Conservation (phyloP, 1,139 yeast genomes). For the Yamadazyma buinensis region DNA sequence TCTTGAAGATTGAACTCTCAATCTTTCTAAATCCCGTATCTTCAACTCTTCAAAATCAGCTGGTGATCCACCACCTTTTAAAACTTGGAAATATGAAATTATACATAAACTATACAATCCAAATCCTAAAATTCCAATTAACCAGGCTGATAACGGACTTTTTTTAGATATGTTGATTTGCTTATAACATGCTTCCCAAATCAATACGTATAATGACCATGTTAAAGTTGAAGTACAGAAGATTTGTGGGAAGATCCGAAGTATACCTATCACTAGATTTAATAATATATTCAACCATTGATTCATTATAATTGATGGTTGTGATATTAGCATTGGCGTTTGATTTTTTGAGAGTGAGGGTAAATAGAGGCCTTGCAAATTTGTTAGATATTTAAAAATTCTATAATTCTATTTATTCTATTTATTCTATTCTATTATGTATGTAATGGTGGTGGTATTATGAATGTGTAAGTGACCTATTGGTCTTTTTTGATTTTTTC, state of each 20-base stretch:
- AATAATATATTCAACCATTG: slow-evolving; percentile 15
- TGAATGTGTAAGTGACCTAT: no score
- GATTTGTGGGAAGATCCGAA: slow-evolving; percentile 49
- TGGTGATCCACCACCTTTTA: slow-evolving; percentile 70
- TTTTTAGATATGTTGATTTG: slow-evolving; percentile 14
- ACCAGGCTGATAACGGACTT: slow-evolving; percentile 10
- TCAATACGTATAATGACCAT: slow-evolving; percentile 56
- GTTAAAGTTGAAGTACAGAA: slow-evolving; percentile 47
- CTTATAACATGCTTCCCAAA: slow-evolving; percentile 16
- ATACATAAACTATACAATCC: slow-evolving; percentile 23
- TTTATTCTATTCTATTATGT: neutral
- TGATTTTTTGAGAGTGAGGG: neutral
- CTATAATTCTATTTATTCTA: no score
- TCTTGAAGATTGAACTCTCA: neutral
- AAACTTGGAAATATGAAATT: slow-evolving; percentile 51
- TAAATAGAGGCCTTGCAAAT: no score
- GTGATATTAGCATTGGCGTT: slow-evolving; percentile 22
- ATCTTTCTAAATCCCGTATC: slow-evolving; percentile 13
- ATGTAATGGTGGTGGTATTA: neutral
- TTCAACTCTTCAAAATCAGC: slow-evolving; percentile 25
- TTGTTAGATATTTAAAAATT: no score
- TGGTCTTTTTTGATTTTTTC: neutral
- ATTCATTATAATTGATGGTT: slow-evolving; percentile 18
- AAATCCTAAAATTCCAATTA: slow-evolving; percentile 15
- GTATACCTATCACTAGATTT: slow-evolving; percentile 17